Base-by-base conservation (phyloP, 2,329 filamentous ascomycete species). In the Coniochaeta sp. region DNA sequence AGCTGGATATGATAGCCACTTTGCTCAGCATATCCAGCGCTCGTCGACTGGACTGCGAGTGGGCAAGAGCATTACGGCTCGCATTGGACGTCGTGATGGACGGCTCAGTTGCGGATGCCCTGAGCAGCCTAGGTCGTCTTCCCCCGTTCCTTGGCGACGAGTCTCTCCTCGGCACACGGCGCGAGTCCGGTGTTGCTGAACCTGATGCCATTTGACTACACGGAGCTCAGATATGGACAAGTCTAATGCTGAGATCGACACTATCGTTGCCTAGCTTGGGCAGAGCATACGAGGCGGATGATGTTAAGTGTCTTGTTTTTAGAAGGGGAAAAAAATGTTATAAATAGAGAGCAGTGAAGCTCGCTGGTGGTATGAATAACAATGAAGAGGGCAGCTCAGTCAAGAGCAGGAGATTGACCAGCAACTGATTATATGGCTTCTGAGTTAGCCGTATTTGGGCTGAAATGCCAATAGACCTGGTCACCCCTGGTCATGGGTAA, bases 31-130 rank as follows among this genome's bases (percentile, higher is more conserved):
- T 70, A 58, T 84, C 81, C 3, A 82, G 77, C 19, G 83, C 83
- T 62, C 79, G 74, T 26, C 80, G 78, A 31, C 75, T 76, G 12
- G 78, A 76, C 62, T 79, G 77, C 2, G 80, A 74, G 58, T 72
- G 78, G 16, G 79, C 78, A 52, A 84, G 71, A 43, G 83, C 76
- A 60, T 79, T 79, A 59, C 79, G 74, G 62, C 78, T 81, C 36
- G 78, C 79, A 64, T 80, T 83, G 34, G 81, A 82, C 5, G 80
- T 77, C 14, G 81, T 85, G 64, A 86, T 79, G 31, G 81, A 83
- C 4, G 83, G 82, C 62, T 82, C 82, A 12, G 83, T 86, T 34
- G 79, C 80, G 59, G 76, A 77, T 31, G 83, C 80, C 61, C 83
- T 76, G 50, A 85, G 73, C 47, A 86, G 75, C 58, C 79, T 77